Conservation (phyloP, 1,284 basidiomycete genomes). For the Sparassis latifolia region DNA sequence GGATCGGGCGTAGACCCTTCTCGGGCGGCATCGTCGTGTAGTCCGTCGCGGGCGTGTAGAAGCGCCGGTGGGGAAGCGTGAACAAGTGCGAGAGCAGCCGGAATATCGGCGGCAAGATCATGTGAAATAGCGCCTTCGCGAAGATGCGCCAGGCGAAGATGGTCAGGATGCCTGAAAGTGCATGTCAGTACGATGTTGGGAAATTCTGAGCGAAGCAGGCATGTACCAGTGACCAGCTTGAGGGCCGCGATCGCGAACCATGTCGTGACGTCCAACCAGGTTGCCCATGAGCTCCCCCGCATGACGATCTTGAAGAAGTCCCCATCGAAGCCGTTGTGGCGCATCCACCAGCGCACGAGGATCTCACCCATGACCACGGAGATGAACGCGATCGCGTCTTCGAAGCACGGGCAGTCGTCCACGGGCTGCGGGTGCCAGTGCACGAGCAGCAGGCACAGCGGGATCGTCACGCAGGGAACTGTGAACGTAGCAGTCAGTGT, state of each 20-base stretch:
- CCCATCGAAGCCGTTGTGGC: constrained; percentile 30
- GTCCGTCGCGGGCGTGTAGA: constrained; percentile 86
- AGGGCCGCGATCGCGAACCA: constrained; percentile 54
- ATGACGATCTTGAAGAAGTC: constrained; percentile 36
- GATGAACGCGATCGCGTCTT: constrained; percentile 92
- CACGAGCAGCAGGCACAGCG: constrained; percentile 67
- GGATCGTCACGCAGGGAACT: constrained; percentile 68
- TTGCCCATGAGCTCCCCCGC: constrained; percentile 51
- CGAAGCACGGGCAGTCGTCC: constrained; percentile 97
- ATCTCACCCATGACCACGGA: constrained; percentile 79
- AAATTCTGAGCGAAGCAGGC: background rate
- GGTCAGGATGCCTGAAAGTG: constrained; percentile 42
- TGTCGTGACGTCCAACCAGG: constrained; percentile 37
- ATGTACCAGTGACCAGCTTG: constrained; percentile 57
- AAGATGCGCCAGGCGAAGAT: constrained; percentile 86
- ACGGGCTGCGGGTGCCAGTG: constrained; percentile 90
- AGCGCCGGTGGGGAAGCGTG: constrained; percentile 69
- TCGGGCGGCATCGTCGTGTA: constrained; percentile 66
- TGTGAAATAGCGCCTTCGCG: constrained; percentile 70
- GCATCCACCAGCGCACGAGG: constrained; percentile 59
- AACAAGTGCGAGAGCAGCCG: constrained; percentile 59
- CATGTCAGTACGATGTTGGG: background rate
- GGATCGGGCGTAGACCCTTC: constrained; percentile 62
- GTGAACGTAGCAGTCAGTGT: background rate
- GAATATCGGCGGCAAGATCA: constrained; percentile 77